A percentile compares a stretch with the other conserved stretches of the same genome.
Evolutionary conservation across 1,284 basidiomycete genomes (phyloP).

Genomic region (Exobasidium rhododendri): DNA sequence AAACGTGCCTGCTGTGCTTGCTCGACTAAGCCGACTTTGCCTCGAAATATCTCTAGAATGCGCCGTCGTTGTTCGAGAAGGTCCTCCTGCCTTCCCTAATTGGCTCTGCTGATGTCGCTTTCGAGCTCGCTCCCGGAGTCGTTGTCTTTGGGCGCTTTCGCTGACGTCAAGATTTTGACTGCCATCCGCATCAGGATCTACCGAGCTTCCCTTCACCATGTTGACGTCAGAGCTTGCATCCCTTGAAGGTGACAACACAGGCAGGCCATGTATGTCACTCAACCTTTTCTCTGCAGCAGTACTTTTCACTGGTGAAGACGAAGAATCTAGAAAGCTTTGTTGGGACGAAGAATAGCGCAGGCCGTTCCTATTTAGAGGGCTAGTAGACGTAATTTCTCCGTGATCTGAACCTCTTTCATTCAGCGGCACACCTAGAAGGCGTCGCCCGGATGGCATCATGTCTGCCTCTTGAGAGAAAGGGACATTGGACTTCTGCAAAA

Average conservation of each 20-base stretch:
- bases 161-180: slow-evolving; percentile 2
- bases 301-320: not conserved
- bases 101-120: not conserved
- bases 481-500: not conserved
- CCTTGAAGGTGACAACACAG: not conserved
- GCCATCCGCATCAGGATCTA: not conserved
- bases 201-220: not conserved
- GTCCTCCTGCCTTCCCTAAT: not conserved
- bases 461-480: not conserved
- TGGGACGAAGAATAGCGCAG: not conserved
- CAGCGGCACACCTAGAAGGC: not conserved
- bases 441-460: not conserved
- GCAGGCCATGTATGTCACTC: not conserved
- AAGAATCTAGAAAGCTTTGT: not conserved
- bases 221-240: no score
- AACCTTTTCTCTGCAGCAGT: not conserved
- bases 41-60: slow-evolving; percentile 31
- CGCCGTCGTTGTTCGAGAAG: slow-evolving; percentile 18
- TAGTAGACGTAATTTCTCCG: not conserved
- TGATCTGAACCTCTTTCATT: not conserved
- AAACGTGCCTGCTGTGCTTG: slow-evolving; percentile 31
- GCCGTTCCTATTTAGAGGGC: not conserved
- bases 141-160: not conserved
- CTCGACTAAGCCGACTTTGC: slow-evolving; percentile 35
- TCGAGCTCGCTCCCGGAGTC: not conserved